Evolutionary conservation across 163 green algal species (phyloP), one percentile per base, ranked within the genome.

Genomic region (Coccomyxa subellipsoidea): DNA sequence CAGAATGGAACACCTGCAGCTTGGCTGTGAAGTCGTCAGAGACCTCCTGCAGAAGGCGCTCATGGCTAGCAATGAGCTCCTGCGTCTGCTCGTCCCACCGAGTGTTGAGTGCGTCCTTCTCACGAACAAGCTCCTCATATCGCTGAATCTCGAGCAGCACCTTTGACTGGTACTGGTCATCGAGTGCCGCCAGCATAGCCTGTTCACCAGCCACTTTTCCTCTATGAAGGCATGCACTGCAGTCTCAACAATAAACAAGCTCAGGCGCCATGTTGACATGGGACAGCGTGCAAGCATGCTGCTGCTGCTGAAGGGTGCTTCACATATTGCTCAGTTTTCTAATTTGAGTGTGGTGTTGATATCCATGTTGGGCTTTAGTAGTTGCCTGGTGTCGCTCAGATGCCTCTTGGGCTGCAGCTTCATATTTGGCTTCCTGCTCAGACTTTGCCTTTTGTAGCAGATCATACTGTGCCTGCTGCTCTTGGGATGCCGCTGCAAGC

Each of bases 131-230:
- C 38, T 87, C 80, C 88, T 95, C 90, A 84, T 93, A 96, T 29
- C 93, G 88, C 86, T 96, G 90, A 79, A 97, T 90, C 88, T 98
- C 94, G 0, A 85, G 86, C 85, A 97, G 94, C 85, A 98, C 93
- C 87, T 97, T 97, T 80, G 87, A 83, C 86, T 97, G 93, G 89
- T 96, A 97, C 87, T 95, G 89, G 2, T 81, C 85, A 78, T 98
- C 95, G 66, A 97, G 86, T 0, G 87, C 86, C 10, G 78, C 69
- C 85, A 96, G 83, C 85, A 93, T 87, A 82, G 89, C 54, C 79
- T 83, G 71, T 47, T 34, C 79, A 75, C 18, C 66, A 34, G 18
- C 47, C 47, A 59, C 15, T 27, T 59, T n/a, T n/a, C n/a, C n/a
- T n/a, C n/a, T n/a, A n/a, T n/a, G n/a, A n/a, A n/a, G n/a, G n/a